phyloP scores from a whole-genome alignment of 495 filamentous ascomycete genomes.

The Trichoderma erinaceum region DNA sequence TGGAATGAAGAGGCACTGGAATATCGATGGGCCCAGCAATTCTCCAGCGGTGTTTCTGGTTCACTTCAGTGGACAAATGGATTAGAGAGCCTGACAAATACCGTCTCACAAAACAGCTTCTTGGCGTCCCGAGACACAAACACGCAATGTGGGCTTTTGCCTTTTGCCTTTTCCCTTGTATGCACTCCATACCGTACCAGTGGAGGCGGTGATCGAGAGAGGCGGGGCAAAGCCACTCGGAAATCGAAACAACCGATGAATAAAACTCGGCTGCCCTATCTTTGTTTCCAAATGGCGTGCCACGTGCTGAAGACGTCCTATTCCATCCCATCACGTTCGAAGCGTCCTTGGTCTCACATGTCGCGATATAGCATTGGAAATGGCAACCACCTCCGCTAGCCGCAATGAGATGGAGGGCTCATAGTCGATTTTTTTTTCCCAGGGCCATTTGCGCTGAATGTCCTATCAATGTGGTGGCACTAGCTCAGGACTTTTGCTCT shows the following conservation, averaged over 20 bases:
- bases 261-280: neutral
- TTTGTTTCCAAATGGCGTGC: slow-evolving; percentile 6
- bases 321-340: neutral
- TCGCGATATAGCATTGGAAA: neutral
- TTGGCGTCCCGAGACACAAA: neutral
- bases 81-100: neutral
- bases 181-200: neutral
- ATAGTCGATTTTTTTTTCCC: too few relatives aligned
- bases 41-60: too few relatives aligned
- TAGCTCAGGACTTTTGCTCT: slow-evolving; percentile 10
- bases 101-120: neutral
- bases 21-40: too few relatives aligned
- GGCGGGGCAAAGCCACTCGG: slow-evolving; percentile 7
- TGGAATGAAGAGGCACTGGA: neutral
- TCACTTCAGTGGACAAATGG: too few relatives aligned
- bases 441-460: too few relatives aligned
- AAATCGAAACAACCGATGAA: neutral
- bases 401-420: too few relatives aligned
- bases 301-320: neutral
- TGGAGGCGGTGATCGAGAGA: slow-evolving; percentile 8
- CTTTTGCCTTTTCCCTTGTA: neutral
- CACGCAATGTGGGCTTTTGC: neutral
- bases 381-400: too few relatives aligned
- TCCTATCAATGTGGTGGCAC: too few relatives aligned
- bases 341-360: neutral